phyloP scores from a whole-genome alignment of 106 monocot species.

The Allium sativum region DNA sequence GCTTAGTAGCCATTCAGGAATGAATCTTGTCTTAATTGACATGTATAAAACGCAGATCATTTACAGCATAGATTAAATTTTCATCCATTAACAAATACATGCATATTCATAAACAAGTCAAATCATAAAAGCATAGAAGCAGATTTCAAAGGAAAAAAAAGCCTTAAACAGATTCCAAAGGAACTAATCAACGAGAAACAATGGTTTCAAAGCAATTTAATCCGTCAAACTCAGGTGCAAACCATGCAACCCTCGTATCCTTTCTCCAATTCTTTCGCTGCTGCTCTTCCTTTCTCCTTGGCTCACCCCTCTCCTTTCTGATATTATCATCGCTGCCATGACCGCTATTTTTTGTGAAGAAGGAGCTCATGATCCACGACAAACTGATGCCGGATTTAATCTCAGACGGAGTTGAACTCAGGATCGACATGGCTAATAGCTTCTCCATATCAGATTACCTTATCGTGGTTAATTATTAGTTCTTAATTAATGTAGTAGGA shows the following conservation, averaged over 20 bases:
- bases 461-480: no score
- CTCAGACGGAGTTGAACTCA: background rate
- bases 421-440: slow-evolving; percentile 3
- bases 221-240: slow-evolving; percentile 45
- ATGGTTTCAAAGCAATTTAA: slow-evolving; percentile 47
- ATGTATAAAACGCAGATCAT: no score
- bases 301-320: background rate
- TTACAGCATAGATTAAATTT: no score
- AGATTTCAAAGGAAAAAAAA: no score
- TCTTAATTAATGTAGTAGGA: no score
- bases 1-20: no score
- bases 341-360: background rate
- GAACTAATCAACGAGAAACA: slow-evolving; percentile 18
- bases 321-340: background rate
- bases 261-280: background rate
- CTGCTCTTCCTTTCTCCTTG: background rate
- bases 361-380: slow-evolving; percentile 1
- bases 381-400: background rate
- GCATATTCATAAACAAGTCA: no score
- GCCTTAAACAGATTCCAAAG: no score
- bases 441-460: background rate
- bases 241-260: slow-evolving; percentile 1
- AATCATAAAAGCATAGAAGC: no score
- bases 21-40: no score
- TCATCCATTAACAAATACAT: no score